Evolutionary conservation across 352 stramenopile genomes (phyloP).

Genomic region (Pythium diclinum): DNA sequence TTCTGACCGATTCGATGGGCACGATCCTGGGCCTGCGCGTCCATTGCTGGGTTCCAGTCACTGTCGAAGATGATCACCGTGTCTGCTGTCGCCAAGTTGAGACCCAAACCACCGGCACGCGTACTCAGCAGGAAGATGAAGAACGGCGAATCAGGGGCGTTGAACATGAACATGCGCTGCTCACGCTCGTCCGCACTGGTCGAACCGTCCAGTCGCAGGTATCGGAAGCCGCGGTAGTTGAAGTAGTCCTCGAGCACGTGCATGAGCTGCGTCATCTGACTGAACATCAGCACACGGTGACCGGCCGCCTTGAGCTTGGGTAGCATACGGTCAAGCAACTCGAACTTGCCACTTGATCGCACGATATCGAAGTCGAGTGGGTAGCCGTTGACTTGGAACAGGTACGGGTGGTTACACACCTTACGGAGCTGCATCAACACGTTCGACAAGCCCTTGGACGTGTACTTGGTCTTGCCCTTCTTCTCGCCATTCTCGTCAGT

Average conservation of each 20-base stretch:
- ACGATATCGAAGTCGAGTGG: conserved; percentile 87
- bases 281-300: conserved; percentile 90
- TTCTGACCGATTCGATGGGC: conserved; percentile 91
- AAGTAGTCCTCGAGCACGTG: conserved; percentile 91
- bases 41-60: conserved; percentile 99
- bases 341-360: conserved; percentile 91
- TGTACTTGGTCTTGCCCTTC: conserved; percentile 83
- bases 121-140: conserved; percentile 98
- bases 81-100: conserved; percentile 98
- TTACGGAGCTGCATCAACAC: conserved; percentile 89
- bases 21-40: conserved; percentile 90
- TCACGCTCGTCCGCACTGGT: conserved; percentile 96
- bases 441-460: conserved; percentile 81
- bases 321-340: conserved; percentile 96
- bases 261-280: conserved; percentile 90
- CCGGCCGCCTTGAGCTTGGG: conserved; percentile 92
- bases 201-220: conserved; percentile 95
- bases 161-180: conserved; percentile 98
- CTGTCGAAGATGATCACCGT: conserved; percentile 99
- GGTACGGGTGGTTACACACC: conserved; percentile 87
- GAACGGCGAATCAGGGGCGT: conserved; percentile 83
- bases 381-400: conserved; percentile 84
- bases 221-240: conserved; percentile 89
- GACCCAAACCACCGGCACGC: conserved; percentile 94
- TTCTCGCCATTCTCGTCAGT: conserved; percentile 55